Evolutionary conservation across 1,139 yeast species (phyloP).

Genomic region (Suhomyces anneliseae): DNA sequence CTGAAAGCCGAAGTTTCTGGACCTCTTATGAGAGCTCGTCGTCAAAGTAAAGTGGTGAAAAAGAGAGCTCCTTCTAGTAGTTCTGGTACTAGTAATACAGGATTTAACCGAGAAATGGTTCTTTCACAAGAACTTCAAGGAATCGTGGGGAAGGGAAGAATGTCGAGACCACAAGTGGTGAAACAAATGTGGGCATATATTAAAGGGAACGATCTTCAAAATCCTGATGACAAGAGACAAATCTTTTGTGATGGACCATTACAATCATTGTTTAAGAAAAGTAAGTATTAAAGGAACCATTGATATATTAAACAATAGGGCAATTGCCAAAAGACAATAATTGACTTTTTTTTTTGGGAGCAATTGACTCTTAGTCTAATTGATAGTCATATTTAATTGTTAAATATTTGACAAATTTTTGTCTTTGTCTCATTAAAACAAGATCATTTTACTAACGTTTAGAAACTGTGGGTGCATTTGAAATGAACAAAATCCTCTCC

Average conservation of each 20-base stretch:
- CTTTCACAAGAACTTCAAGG: conserved; percentile 53
- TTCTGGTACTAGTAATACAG: conserved; percentile 21
- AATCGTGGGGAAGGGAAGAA: conserved; percentile 39
- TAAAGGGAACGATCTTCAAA: conserved; percentile 62
- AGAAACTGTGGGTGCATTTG: conserved; percentile 61
- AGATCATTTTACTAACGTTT: conserved; percentile 19
- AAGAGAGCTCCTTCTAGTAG: background rate
- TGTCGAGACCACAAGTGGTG: conserved; percentile 71
- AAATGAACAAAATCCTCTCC: conserved; percentile 62
- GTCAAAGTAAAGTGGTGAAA: conserved; percentile 3
- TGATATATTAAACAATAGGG: too few species aligned
- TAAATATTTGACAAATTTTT: too few species aligned
- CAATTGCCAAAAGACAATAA: too few species aligned
- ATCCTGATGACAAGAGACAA: conserved; percentile 65
- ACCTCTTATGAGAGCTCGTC: conserved; percentile 20
- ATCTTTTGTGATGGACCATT: conserved; percentile 69
- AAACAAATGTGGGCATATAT: conserved; percentile 75
- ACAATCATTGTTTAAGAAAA: conserved; percentile 56
- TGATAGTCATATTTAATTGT: too few species aligned
- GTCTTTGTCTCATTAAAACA: too few species aligned
- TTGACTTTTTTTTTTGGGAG: too few species aligned
- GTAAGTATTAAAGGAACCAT: conserved; percentile 20
- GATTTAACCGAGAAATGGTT: conserved; percentile 39
- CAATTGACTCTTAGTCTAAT: too few species aligned
- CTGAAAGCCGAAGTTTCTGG: conserved; percentile 36